These are phyloP conservation scores for Epichloe sp. DNA, from an alignment of 2,329 filamentous ascomycete genomes.

Conservation along the genomic window DNA sequence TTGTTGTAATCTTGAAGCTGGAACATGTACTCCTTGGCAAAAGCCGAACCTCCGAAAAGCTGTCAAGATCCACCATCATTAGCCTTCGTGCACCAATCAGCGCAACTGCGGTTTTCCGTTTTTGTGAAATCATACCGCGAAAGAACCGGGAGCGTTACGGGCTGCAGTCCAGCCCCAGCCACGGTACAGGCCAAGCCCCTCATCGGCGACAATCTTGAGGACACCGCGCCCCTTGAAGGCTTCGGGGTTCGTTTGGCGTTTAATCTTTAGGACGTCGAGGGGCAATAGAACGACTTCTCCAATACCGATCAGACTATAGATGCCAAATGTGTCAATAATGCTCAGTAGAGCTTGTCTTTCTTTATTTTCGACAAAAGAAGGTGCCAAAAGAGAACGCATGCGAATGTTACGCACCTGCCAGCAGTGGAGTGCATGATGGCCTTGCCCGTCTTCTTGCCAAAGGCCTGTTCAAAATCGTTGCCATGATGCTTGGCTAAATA, in stretches of 20 bases:
- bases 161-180: conserved; percentile 97
- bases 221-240: conserved; percentile 91
- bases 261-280: conserved; percentile 97
- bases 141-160: conserved; percentile 90
- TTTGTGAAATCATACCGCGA: conserved; percentile 56
- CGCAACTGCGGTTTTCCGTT: not conserved
- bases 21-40: conserved; percentile 94
- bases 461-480: conserved; percentile 70
- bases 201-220: conserved; percentile 78
- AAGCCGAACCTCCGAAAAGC: conserved; percentile 94
- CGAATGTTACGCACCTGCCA: conserved; percentile 50
- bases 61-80: conserved; percentile 22
- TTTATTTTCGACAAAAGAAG: not conserved
- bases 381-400: not conserved
- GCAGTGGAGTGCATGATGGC: conserved; percentile 96
- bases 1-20: conserved; percentile 87
- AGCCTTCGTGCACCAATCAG: not conserved
- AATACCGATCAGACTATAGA: conserved; percentile 72
- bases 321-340: not conserved
- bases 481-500: conserved; percentile 72
- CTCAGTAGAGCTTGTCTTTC: too few species aligned
- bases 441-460: conserved; percentile 95
- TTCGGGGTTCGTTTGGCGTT: conserved; percentile 97
- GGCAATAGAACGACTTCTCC: conserved; percentile 93
- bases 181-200: conserved; percentile 90